These are phyloP conservation scores for Solanum hybrid DNA, from an alignment of 305 asterid species.

Conservation along the genomic window DNA sequence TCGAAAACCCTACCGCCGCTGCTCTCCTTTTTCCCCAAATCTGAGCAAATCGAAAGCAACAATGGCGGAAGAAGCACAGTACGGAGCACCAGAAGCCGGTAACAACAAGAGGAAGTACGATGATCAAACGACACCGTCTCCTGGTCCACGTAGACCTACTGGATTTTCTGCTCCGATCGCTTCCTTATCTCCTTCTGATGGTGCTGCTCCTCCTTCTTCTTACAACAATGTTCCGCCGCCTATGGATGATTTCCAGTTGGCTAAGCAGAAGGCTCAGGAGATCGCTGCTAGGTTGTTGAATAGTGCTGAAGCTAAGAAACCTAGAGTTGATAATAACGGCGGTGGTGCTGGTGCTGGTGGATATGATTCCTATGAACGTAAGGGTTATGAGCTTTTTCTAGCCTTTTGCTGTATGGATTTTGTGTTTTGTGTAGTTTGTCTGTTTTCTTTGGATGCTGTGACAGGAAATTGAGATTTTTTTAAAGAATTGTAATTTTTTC, in stretches of 20 bases:
- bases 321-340: conserved; percentile 55
- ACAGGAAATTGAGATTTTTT: not conserved
- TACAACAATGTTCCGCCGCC: conserved; percentile 73
- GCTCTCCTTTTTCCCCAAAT: not conserved
- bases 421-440: not conserved
- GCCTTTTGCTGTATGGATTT: not conserved
- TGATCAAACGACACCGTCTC: conserved; percentile 48
- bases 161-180: conserved; percentile 33
- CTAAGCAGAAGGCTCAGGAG: conserved; percentile 80
- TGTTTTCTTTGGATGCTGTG: not conserved
- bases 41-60: not conserved
- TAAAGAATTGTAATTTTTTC: not conserved
- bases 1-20: not conserved
- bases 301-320: conserved; percentile 47
- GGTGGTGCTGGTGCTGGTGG: conserved; percentile 23
- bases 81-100: conserved; percentile 15
- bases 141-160: conserved; percentile 51
- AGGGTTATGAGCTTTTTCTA: not conserved
- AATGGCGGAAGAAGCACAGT: conserved; percentile 38
- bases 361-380: conserved; percentile 1
- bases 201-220: conserved; percentile 27
- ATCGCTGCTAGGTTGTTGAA: conserved; percentile 63
- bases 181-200: conserved; percentile 18
- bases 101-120: conserved; percentile 60
- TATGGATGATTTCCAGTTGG: conserved; percentile 63